Evolutionary conservation across 2,329 filamentous ascomycete species (phyloP).

Genomic region (Elsinoe necatrix): DNA sequence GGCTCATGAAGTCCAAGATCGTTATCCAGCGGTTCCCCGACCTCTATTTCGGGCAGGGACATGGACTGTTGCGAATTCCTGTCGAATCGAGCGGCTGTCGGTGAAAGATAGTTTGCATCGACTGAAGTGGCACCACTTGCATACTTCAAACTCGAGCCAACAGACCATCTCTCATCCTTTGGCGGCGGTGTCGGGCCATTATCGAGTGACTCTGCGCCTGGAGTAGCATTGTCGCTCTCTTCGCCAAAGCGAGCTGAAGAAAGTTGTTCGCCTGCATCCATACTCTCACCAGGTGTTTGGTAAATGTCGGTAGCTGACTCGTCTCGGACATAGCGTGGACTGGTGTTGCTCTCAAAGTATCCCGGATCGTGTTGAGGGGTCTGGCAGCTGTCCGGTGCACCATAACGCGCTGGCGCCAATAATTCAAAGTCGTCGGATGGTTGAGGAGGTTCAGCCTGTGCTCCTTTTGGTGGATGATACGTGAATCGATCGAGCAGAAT

Average conservation of each 20-base stretch:
- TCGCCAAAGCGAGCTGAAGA: neutral
- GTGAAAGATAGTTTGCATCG: neutral
- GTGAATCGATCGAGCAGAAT: conserved; percentile 28
- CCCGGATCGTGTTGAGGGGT: neutral
- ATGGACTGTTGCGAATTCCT: conserved; percentile 10
- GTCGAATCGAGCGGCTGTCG: conserved; percentile 1
- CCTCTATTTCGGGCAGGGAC: conserved; percentile 13
- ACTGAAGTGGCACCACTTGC: conserved; percentile 1
- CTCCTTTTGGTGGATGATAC: neutral
- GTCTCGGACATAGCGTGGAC: neutral
- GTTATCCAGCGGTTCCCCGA: neutral
- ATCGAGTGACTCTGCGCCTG: conserved; percentile 7
- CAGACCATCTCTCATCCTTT: conserved; percentile 9
- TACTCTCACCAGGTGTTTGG: neutral
- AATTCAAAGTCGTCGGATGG: conserved; percentile 24
- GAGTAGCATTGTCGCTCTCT: neutral
- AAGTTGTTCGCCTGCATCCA: conserved; percentile 4
- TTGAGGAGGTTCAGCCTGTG: conserved; percentile 16
- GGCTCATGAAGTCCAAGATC: neutral
- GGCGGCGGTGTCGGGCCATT: conserved; percentile 4
- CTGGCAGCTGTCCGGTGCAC: neutral
- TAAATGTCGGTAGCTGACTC: neutral
- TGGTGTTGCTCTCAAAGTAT: conserved; percentile 2
- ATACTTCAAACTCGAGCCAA: conserved; percentile 1
- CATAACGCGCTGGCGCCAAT: conserved; percentile 12